These are phyloP conservation scores for Cytospora piceicola DNA, from an alignment of 2,329 filamentous ascomycete species.

Conservation along the genomic window DNA sequence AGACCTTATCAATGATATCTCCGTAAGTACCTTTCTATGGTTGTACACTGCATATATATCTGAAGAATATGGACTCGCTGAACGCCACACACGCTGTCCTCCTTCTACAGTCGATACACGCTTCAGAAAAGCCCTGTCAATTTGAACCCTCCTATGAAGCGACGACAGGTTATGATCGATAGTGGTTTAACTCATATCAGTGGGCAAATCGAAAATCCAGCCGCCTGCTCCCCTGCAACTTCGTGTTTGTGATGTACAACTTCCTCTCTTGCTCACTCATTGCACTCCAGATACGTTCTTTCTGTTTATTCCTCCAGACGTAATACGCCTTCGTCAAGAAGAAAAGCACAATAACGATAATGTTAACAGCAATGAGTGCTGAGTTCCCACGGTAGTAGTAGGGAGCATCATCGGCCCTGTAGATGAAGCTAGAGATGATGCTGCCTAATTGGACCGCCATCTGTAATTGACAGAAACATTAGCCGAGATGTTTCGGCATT, in stretches of 20 bases:
- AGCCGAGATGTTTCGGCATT: neutral
- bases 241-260: slow-evolving; percentile 51
- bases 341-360: slow-evolving; percentile 55
- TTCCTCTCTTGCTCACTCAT: slow-evolving; percentile 53
- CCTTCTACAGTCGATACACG: neutral
- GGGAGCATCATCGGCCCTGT: slow-evolving; percentile 58
- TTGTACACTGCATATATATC: neutral
- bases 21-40: no score
- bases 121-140: neutral
- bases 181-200: slow-evolving; percentile 32
- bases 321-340: slow-evolving; percentile 58
- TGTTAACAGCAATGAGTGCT: slow-evolving; percentile 53
- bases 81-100: neutral
- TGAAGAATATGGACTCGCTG: neutral
- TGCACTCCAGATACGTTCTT: slow-evolving; percentile 51
- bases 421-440: slow-evolving; percentile 49
- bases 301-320: slow-evolving; percentile 51
- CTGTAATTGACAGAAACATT: slow-evolving; percentile 26
- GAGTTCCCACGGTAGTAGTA: slow-evolving; percentile 59
- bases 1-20: no score
- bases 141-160: neutral
- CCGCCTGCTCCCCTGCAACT: slow-evolving; percentile 49
- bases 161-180: neutral
- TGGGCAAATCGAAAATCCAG: slow-evolving; percentile 49
- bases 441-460: slow-evolving; percentile 44